Conservation (phyloP, 768 basidiomycete genomes). For the Macrolepiota fuliginosa region DNA sequence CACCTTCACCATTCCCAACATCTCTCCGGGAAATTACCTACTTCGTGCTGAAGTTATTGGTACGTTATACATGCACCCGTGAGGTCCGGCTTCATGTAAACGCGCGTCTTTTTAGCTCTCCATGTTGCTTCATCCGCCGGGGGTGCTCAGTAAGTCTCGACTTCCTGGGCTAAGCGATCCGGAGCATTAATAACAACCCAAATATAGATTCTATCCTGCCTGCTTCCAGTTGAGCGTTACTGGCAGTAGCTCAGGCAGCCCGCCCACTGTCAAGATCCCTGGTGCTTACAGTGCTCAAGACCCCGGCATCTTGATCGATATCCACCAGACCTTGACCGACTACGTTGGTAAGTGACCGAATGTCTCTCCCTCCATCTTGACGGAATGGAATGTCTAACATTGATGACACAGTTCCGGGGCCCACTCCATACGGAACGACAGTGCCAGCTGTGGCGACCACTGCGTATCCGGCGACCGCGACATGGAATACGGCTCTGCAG, state of each 20-base stretch:
- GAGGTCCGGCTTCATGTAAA: background rate
- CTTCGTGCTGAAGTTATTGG: conserved; percentile 47
- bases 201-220: conserved; percentile 33
- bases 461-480: conserved; percentile 43
- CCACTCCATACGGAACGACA: conserved; percentile 38
- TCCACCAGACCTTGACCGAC: conserved; percentile 38
- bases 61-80: conserved; percentile 18
- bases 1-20: conserved; percentile 45
- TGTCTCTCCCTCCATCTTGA: background rate
- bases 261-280: conserved; percentile 39
- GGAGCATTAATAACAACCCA: background rate
- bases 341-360: conserved; percentile 33
- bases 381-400: background rate
- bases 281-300: conserved; percentile 39
- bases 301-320: conserved; percentile 45
- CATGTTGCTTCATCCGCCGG: conserved; percentile 38
- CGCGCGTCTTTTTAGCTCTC: conserved; percentile 26
- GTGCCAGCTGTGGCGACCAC: conserved; percentile 40
- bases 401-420: conserved; percentile 39
- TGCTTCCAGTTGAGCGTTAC: conserved; percentile 41
- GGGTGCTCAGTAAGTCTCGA: conserved; percentile 32
- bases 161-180: conserved; percentile 17
- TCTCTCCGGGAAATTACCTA: conserved; percentile 43
- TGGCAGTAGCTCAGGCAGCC: conserved; percentile 30
- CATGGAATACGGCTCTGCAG: conserved; percentile 48